A percentile compares a stretch with the other conserved stretches of the same genome.
Conservation (phyloP, 73 alveolate species). For the Paramecium octaurelia region DNA sequence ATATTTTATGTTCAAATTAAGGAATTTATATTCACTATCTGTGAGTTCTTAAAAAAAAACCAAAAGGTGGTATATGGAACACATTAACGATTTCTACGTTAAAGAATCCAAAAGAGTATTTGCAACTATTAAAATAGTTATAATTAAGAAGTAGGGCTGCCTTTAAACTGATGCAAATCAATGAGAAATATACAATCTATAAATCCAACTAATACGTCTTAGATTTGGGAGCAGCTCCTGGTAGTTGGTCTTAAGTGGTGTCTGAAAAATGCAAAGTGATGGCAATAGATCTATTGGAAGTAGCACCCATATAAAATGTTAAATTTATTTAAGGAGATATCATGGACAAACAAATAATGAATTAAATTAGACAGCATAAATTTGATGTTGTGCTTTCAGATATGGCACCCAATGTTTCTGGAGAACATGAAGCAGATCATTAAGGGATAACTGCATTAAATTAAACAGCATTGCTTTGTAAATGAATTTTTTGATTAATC, state of each 20-base stretch:
- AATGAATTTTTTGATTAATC: slow-evolving; percentile 61
- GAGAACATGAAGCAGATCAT: slow-evolving; percentile 78
- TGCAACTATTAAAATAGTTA: slow-evolving; percentile 33
- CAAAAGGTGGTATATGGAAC: slow-evolving; percentile 6
- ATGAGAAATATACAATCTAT: slow-evolving; percentile 69
- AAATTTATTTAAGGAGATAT: slow-evolving; percentile 73
- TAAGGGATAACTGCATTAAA: slow-evolving; percentile 64
- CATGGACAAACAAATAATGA: slow-evolving; percentile 32
- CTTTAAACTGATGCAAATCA: slow-evolving; percentile 75
- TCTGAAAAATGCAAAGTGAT: slow-evolving; percentile 64
- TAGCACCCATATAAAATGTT: slow-evolving; percentile 71
- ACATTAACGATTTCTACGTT: slow-evolving; percentile 44
- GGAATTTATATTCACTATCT: not conserved
- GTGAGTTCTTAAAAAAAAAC: not conserved
- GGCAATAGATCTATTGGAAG: slow-evolving; percentile 72
- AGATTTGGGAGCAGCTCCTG: slow-evolving; percentile 94
- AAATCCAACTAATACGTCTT: slow-evolving; percentile 59
- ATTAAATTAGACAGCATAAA: not conserved
- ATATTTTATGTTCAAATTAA: not conserved
- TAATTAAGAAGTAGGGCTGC: slow-evolving; percentile 83
- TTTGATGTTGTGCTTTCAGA: slow-evolving; percentile 77
- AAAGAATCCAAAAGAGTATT: slow-evolving; percentile 56
- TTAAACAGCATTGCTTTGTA: slow-evolving; percentile 53
- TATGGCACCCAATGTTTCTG: slow-evolving; percentile 83
- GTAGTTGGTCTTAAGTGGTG: slow-evolving; percentile 87